Base-by-base conservation (phyloP, 495 filamentous ascomycete species). In the Neurospora terricola region DNA sequence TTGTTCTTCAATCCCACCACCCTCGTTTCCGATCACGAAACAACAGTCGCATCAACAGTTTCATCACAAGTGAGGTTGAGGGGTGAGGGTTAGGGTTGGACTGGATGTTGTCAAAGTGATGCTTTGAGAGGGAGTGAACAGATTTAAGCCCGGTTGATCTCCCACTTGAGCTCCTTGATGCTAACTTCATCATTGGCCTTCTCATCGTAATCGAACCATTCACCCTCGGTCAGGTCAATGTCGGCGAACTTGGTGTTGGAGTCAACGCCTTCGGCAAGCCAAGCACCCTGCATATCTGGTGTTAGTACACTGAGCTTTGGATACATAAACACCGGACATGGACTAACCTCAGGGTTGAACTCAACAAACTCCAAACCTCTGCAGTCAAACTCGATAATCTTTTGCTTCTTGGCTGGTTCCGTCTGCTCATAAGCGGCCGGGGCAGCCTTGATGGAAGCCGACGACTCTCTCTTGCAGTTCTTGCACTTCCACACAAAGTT, bases 401-500 rank as follows among this genome's bases (percentile, higher is more conserved):
- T 94, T 78, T 91, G 89, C 40, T 83, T 82, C 74, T 89, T 93
- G 12, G 92, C 86, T 37, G 94, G 93, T 59, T 91, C 90, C 4
- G 82, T 79, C 14, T 88, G 87, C 62, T 88, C 80, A 75, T 96
- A 98, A 3, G 90, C 76, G 54, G 87, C 88, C 0, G 96, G 95
- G 0, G 89, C 84, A 3, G 87, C 84, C 69, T 87, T 90, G 80
- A 98, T 94, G 45, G 88, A 84, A 39, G 87, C 87, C 43, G 88
- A 88, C 6, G 87, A 88, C 72, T 89, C 88, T 73, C 88, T 82
- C 88, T 89, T 90, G 88, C 93, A 99, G 75, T 93, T 91, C 81
- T 93, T 97, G 86, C 96, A 99, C 79, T 89, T 92, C 95, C 95
- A 98, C 68, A 99, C 96, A 80, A 99, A 97, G 82, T 97, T 97